Percentiles rank a stretch among this genome's conserved stretches.
Conservation (phyloP, 768 basidiomycete species). For the Gloeostereum incarnatum region DNA sequence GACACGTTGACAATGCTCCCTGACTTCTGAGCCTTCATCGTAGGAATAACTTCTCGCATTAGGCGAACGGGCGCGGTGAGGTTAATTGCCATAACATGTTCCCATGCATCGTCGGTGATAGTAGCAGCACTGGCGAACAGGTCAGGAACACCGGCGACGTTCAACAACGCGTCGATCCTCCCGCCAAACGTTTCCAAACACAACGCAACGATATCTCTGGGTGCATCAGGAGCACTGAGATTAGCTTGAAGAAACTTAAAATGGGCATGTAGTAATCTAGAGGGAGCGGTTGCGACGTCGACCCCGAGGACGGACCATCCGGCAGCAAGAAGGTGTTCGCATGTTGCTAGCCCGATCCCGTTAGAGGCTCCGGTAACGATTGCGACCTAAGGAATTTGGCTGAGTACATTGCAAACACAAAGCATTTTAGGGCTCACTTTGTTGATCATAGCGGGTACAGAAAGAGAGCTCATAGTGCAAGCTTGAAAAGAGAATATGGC, state of each 20-base stretch:
- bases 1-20: slow-evolving; percentile 11
- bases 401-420: not conserved
- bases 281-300: slow-evolving; percentile 5
- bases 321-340: slow-evolving; percentile 2
- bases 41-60: slow-evolving; percentile 9
- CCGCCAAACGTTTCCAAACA: slow-evolving; percentile 2
- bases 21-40: slow-evolving; percentile 8
- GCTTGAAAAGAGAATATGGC: no score
- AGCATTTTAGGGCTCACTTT: no score
- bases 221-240: not conserved
- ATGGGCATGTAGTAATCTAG: not conserved
- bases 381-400: not conserved
- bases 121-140: not conserved
- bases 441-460: no score
- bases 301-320: slow-evolving; percentile 5
- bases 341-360: slow-evolving; percentile 6
- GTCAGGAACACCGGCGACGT: slow-evolving; percentile 6
- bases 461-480: no score
- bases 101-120: slow-evolving; percentile 6
- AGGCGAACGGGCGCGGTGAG: slow-evolving; percentile 9
- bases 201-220: not conserved
- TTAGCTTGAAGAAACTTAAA: slow-evolving; percentile 1
- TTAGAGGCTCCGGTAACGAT: slow-evolving; percentile 8
- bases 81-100: not conserved
- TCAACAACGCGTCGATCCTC: slow-evolving; percentile 5